Base-by-base conservation (phyloP, 139 green algal species). In the Dunaliella sp. region DNA sequence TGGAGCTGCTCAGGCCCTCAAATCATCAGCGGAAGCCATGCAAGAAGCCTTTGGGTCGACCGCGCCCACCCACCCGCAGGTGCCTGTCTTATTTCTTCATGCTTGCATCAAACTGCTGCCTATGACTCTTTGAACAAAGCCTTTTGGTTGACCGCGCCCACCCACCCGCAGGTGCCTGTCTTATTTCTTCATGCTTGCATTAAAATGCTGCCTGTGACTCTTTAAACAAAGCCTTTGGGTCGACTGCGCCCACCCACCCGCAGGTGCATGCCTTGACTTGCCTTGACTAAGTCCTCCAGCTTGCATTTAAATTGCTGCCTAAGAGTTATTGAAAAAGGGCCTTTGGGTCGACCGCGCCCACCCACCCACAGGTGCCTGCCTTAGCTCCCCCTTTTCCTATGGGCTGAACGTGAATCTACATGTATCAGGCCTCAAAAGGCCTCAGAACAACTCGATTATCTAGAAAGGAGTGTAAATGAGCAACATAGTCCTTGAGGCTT, bases 1-100 rank as follows among this genome's bases (percentile, higher is more conserved):
- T 1, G 37, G 77, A 33, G 93, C 88, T 0, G 85, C 88, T 26
- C 91, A 80, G 1, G 73, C 85, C 1, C 90, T 96, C 74, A 37
- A 73, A 1, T 28, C 38, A 12, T 48, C 80, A 3, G 58, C 82
- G 34, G 74, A 65, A 34, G 83, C 83, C 2, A 59, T 80, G 31
- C 26, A 7, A 32, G 73, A 31, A 1, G 38, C 38, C 12, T 28
- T 58, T 33, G n/a, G n/a, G 2, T 21, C 2, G 38, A 36, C 2
- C 30, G 26, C 38, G 35, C 36, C 73, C 31, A 38, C 36, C 1
- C 58, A 1, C 2, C 58, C 1, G 33, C 58, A 35, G 38, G 38
- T 36, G 38, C 0, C 7, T 65, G 48, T 65, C 7, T 65, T n/a
- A n/a, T n/a, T n/a, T n/a, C n/a, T n/a, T n/a, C n/a, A n/a, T n/a